Conservation (phyloP, 2,329 filamentous ascomycete genomes). For the Pseudogymnoascus sp. region DNA sequence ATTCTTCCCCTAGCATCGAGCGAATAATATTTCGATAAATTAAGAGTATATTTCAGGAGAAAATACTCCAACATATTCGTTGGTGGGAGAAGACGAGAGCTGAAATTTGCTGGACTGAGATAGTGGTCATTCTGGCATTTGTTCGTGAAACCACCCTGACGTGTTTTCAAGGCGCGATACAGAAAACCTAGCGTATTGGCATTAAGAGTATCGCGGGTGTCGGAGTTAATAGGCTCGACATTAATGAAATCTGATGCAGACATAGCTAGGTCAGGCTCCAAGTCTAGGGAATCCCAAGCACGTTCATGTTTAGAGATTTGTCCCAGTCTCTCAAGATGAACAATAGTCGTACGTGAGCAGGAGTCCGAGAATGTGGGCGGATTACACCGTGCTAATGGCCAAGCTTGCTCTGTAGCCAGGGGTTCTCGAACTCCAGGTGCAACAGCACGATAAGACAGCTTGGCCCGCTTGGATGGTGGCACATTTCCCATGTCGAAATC, state of each 20-base stretch:
- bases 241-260: slow-evolving; percentile 13
- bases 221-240: slow-evolving; percentile 39
- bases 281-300: slow-evolving; percentile 41
- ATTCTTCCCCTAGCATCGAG: slow-evolving; percentile 53
- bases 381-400: slow-evolving; percentile 47
- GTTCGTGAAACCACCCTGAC: slow-evolving; percentile 43
- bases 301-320: slow-evolving; percentile 42
- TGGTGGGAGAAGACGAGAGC: slow-evolving; percentile 60
- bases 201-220: slow-evolving; percentile 62
- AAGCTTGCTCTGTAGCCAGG: slow-evolving; percentile 42
- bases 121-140: slow-evolving; percentile 16
- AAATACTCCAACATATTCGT: slow-evolving; percentile 62
- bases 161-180: slow-evolving; percentile 64
- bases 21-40: slow-evolving; percentile 60
- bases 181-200: slow-evolving; percentile 65
- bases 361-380: slow-evolving; percentile 38
- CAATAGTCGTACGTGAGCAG: slow-evolving; percentile 44
- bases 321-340: slow-evolving; percentile 46
- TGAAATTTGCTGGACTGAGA: slow-evolving; percentile 40
- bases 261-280: slow-evolving; percentile 25
- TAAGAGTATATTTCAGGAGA: slow-evolving; percentile 58
- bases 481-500: slow-evolving; percentile 30
- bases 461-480: slow-evolving; percentile 3
- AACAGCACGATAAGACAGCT: background rate
- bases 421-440: slow-evolving; percentile 42